Conservation (phyloP, 768 basidiomycete species). For the Psilocybe cyanescens region DNA sequence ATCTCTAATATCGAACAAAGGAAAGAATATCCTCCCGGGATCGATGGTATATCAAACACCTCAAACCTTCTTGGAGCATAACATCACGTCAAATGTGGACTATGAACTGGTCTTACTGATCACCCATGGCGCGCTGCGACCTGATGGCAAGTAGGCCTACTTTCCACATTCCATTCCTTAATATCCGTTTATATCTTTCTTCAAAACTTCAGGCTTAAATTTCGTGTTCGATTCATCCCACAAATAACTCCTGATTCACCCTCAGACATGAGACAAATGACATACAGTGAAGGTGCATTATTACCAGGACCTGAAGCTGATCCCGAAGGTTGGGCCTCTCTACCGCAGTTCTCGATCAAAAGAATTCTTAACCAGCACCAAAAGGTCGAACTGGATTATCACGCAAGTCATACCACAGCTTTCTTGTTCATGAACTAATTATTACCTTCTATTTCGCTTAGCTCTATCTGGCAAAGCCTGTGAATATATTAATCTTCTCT, state of each 20-base stretch:
- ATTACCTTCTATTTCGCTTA: slow-evolving; percentile 26
- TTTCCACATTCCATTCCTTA: not conserved
- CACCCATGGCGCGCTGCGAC: slow-evolving; percentile 12
- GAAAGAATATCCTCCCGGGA: not conserved
- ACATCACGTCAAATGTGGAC: slow-evolving; percentile 7
- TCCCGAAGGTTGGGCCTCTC: slow-evolving; percentile 14
- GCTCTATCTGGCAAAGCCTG: slow-evolving; percentile 30
- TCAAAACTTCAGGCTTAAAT: slow-evolving; percentile 10
- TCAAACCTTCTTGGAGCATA: slow-evolving; percentile 19
- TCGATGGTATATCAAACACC: slow-evolving; percentile 8
- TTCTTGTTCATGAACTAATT: not conserved
- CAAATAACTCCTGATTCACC: slow-evolving; percentile 9
- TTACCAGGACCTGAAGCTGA: slow-evolving; percentile 13
- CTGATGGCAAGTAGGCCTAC: slow-evolving; percentile 12
- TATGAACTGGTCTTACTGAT: slow-evolving; percentile 17
- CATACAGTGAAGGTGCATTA: slow-evolving; percentile 2
- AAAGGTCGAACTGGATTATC: not conserved
- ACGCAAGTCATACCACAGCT: not conserved
- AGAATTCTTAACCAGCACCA: not conserved
- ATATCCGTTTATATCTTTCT: not conserved
- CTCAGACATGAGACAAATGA: slow-evolving; percentile 8
- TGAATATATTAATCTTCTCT: not conserved
- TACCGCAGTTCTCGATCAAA: slow-evolving; percentile 1
- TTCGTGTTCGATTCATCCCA: slow-evolving; percentile 13
- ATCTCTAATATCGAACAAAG: not conserved